Percentiles rank a stretch among this genome's conserved stretches.
phyloP scores from a whole-genome alignment of 2,329 filamentous ascomycete genomes.

The Colletotrichum cereale region DNA sequence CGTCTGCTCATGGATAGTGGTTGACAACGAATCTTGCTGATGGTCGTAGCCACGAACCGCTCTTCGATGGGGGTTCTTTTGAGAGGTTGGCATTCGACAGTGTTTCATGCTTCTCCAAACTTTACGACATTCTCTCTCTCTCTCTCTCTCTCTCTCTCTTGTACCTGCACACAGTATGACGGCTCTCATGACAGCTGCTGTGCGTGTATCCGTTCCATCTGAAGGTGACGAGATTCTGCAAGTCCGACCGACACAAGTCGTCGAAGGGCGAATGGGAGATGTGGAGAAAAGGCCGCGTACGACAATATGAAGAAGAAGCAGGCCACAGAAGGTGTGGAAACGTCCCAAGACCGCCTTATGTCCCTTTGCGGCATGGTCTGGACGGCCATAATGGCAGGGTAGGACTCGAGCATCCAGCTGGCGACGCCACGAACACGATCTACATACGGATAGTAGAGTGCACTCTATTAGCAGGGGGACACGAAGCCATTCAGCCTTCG shows the following conservation, averaged over 20 bases:
- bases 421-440: background rate
- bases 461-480: background rate
- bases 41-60: background rate
- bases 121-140: background rate
- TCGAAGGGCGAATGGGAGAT: constrained; percentile 32
- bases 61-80: background rate
- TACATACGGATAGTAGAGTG: too few relatives aligned
- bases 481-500: background rate
- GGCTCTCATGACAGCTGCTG: constrained; percentile 1
- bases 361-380: background rate
- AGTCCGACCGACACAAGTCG: constrained; percentile 22
- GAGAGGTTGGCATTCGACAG: background rate
- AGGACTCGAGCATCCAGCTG: background rate
- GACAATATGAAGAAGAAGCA: constrained; percentile 6
- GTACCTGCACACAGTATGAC: constrained; percentile 25
- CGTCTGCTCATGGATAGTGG: constrained; percentile 6
- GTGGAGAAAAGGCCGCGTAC: constrained; percentile 30
- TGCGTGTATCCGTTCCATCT: constrained; percentile 12
- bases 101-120: background rate
- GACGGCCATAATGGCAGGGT: background rate
- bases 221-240: background rate
- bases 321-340: background rate
- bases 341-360: background rate
- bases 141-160: background rate
- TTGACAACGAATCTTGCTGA: constrained; percentile 10